phyloP scores from a whole-genome alignment of 1,284 basidiomycete species.

The Papiliotrema flavescens region DNA sequence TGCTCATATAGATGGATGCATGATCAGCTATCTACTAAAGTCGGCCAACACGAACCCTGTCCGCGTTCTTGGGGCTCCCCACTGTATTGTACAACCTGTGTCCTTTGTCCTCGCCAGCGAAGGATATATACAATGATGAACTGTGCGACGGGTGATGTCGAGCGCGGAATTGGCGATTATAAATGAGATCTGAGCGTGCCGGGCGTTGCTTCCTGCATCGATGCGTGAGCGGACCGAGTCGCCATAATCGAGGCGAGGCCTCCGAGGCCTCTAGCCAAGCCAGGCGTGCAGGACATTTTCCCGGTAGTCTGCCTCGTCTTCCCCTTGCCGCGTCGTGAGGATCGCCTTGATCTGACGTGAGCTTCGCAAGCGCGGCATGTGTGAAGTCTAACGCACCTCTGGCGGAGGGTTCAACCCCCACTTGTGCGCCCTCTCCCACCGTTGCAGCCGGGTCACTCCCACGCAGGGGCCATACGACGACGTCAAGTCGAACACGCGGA shows the following conservation, averaged over 20 bases:
- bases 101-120: too few relatives aligned
- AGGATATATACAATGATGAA: too few relatives aligned
- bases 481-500: slow-evolving; percentile 76
- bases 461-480: slow-evolving; percentile 82
- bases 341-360: slow-evolving; percentile 66
- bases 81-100: too few relatives aligned
- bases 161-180: too few relatives aligned
- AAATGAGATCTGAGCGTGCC: too few relatives aligned
- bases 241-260: background rate
- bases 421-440: slow-evolving; percentile 80
- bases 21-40: too few relatives aligned
- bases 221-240: too few relatives aligned
- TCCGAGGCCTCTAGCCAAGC: slow-evolving; percentile 10
- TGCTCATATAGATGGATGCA: background rate
- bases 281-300: slow-evolving; percentile 55
- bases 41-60: too few relatives aligned
- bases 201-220: too few relatives aligned
- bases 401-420: slow-evolving; percentile 77
- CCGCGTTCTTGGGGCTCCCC: too few relatives aligned
- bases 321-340: slow-evolving; percentile 58
- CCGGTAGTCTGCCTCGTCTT: slow-evolving; percentile 51
- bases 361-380: background rate
- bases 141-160: too few relatives aligned
- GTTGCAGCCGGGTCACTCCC: slow-evolving; percentile 74
- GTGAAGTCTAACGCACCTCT: slow-evolving; percentile 58